Base-by-base conservation (phyloP, 2,329 filamentous ascomycete species). In the Claviceps maximensis region DNA sequence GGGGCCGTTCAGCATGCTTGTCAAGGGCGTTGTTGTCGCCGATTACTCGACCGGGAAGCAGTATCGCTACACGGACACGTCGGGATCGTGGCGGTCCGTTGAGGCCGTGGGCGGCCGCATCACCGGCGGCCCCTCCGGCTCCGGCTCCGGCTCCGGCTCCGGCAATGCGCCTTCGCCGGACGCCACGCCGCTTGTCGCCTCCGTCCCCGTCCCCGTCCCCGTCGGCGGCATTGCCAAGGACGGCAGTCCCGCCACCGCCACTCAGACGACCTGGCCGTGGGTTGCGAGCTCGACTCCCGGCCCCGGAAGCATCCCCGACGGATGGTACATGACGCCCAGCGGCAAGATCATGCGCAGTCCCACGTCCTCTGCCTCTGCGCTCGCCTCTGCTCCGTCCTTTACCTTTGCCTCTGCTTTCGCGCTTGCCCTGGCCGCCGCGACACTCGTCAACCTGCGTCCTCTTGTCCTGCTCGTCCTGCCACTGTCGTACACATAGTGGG, bases 31-130 rank as follows among this genome's bases (percentile, higher is more conserved):
- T 60, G 74, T 78, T 52, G 80, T 95, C 44, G 84, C 83, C 50
- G 93, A 98, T 72, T 98, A 97, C 73, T 96, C 90, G 23, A 96
- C 90, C 1, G 93, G 93, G 52, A 84, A 78, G 19, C 74, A 85
- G 57, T 98, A 98, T 74, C 75, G 73, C 54, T 98, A 97, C 71
- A 79, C 79, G 59, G 87, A 93, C 66, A 79, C 76, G 40, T 84
- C 78, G 48, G 93, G 93, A 48, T 79, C 75, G 23, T 95, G 89
- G 87, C 64, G 80, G 58, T 91, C 87, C 49, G 97, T 98, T 67
- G 70, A 79, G 60, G 82, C 91, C 51, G 78, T 84, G n/a, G 89
- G 82, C 58, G 93, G 93, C 56, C 69, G 74, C 58, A 74, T 97
- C 67, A 88, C 89, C 66, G 80, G 79, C 31, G 86, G 80, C 54